Evolutionary conservation across 768 basidiomycete genomes (phyloP), one percentile per base, ranked within the genome.

Genomic region (Mrakia hoshinonis): DNA sequence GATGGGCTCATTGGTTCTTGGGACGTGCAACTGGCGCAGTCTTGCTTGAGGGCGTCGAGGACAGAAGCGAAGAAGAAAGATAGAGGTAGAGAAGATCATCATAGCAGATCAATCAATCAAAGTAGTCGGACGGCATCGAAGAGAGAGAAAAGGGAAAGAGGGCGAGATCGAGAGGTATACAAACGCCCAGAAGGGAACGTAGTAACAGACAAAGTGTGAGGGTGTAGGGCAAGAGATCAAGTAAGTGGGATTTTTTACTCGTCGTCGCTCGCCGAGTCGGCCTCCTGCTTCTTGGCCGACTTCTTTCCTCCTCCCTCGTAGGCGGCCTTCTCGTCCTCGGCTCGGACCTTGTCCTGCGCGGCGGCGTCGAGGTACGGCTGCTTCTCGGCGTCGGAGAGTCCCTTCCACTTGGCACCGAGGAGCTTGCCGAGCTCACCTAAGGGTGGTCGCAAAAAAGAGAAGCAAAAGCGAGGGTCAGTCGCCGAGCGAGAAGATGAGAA

Each of bases 391-490:
- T 92, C 91, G 67, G 86, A 86, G 76, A 96, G 85, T 79, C 92
- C 91, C 84, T 96, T 97, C 95, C 95, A 98, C 82, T 92, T 93
- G 65, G 89, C 88, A 51, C 95, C 95, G 72, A 98, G 87, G 58
- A 96, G 84, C 82, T 93, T 96, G 76, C 94, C 95, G 72, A 96
- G 85, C 80, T 95, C 92, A 74, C 91, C 91, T 91, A 78, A 38
- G 24, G 0, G 20, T 5, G 39, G 69, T 64, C 61, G 47, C 48
- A 61, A 31, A 73, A n/a, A 47, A 46, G 29, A 3, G 26, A 34
- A 26, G 54, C n/a, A n/a, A n/a, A n/a, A 15, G 26, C 26, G 54
- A 54, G 26, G 36, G n/a, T 52, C 52, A 67, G 64, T 49, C 12
- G n/a, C 29, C 4, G 22, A 61, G 38, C 3, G 39, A 68, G 22